Base-by-base conservation (phyloP, 1,284 basidiomycete genomes). In the Trametes sp. region DNA sequence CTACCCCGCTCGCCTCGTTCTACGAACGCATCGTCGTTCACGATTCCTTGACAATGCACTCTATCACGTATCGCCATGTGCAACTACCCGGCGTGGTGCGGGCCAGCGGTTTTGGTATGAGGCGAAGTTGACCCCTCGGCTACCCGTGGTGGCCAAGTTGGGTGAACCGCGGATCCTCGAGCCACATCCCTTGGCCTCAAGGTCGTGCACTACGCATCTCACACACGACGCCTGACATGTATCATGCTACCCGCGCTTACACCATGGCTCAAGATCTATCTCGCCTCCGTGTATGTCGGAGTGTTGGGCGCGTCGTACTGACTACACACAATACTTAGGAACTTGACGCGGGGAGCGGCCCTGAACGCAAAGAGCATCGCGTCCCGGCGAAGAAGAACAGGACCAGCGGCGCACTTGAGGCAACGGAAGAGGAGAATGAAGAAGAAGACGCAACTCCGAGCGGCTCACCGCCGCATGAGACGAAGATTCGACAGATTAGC, bases 371-470 rank as follows among this genome's bases (percentile, higher is more conserved):
- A 70, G 79, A 80, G 60, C 76, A 79, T 48, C 81, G 80, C 26
- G 81, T 84, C 14, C 87, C 87, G 2, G 82, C 86, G 33, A 92
- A 92, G 82, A 92, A 90, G 81, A 92, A 92, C 70, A 81, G 87
- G 54, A 79, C 71, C 21, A 73, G 70, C 42, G 77, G 82, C 26
- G 53, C 28, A 3, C 79, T 92, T 51, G 87, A 84, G 64, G 72
- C 84, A 33, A 87, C 88, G 35, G 84, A 87, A 63, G 88, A 91
- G 73, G 87, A 88, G 57, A 82, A 84, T 57, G 76, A 75, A 36
- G 69, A 76, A 62, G 73, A 76, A 62, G 73, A 71, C 57, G 58
- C 66, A 7, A 80, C 76, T 16, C 70, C 82, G 53, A 80, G 80
- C 56, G 81, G 80, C 41, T 92, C 90, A 23, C 90, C 90, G 1